phyloP scores from a whole-genome alignment of 2,329 filamentous ascomycete species.

The Cercospora canescens region DNA sequence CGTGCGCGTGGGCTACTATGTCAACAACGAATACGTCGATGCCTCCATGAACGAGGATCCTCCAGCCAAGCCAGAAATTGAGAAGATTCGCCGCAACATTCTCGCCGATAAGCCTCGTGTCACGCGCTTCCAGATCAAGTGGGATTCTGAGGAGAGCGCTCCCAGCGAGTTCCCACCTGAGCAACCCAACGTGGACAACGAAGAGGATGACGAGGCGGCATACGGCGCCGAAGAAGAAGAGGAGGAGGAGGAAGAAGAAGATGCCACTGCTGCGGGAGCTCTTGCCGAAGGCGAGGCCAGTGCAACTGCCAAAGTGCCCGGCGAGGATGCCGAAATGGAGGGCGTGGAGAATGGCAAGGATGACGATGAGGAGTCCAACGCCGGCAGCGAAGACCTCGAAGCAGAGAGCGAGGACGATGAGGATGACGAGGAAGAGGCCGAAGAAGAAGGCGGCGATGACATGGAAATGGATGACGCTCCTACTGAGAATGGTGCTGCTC shows the following conservation, averaged over 20 bases:
- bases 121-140: conserved; percentile 97
- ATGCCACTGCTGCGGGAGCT: conserved; percentile 48
- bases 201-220: conserved; percentile 76
- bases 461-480: conserved; percentile 33
- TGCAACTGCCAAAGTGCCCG: conserved; percentile 15
- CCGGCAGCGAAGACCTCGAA: conserved; percentile 56
- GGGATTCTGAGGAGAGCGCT: conserved; percentile 97
- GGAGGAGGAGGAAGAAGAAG: conserved; percentile 64
- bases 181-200: conserved; percentile 89
- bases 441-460: conserved; percentile 36
- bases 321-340: conserved; percentile 73
- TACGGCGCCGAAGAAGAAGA: conserved; percentile 96
- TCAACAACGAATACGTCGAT: conserved; percentile 98
- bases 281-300: conserved; percentile 42
- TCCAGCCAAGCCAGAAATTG: conserved; percentile 86
- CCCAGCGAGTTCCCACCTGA: conserved; percentile 96
- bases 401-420: conserved; percentile 46
- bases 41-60: conserved; percentile 87
- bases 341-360: conserved; percentile 61
- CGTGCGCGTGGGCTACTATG: conserved; percentile 97
- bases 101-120: conserved; percentile 96
- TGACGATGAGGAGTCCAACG: conserved; percentile 67
- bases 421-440: conserved; percentile 44
- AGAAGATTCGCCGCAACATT: conserved; percentile 88
- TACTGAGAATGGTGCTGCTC: conserved; percentile 13